These are phyloP conservation scores for Zelonia costaricensis DNA, from an alignment of 208 protist species.

Conservation along the genomic window DNA sequence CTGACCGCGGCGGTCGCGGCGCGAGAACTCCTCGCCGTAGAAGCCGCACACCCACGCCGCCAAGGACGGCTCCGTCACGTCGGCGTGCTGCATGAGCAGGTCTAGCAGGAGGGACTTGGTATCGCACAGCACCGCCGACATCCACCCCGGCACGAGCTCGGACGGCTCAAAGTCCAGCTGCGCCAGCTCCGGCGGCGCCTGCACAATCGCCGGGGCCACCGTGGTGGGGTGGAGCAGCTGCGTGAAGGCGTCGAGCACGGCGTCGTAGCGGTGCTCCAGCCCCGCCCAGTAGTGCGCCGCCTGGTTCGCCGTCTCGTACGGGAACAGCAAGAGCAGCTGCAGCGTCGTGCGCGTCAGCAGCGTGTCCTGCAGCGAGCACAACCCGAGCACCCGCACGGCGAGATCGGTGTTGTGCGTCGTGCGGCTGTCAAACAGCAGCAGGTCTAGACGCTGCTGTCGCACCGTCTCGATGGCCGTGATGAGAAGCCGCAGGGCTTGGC, in stretches of 20 bases:
- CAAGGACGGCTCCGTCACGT: conserved; percentile 44
- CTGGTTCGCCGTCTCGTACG: conserved; percentile 50
- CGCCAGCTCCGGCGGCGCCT: conserved; percentile 65
- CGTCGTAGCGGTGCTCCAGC: conserved; percentile 31
- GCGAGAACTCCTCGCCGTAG: conserved; percentile 20
- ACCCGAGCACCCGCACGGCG: conserved; percentile 45
- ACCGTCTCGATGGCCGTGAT: conserved; percentile 56
- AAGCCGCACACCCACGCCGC: conserved; percentile 64
- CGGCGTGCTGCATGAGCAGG: conserved; percentile 75
- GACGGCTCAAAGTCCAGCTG: conserved; percentile 58
- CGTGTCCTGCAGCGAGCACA: conserved; percentile 52
- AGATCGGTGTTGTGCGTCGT: conserved; percentile 64
- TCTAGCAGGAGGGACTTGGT: conserved; percentile 80
- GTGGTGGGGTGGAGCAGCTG: conserved; percentile 32
- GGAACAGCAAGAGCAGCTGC: conserved; percentile 63
- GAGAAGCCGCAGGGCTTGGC: conserved; percentile 72
- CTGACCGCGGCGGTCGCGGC: conserved; percentile 2
- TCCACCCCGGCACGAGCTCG: conserved; percentile 27
- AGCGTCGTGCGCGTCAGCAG: conserved; percentile 61
- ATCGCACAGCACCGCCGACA: conserved; percentile 28
- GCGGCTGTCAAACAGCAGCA: conserved; percentile 77
- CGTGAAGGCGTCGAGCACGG: conserved; percentile 42
- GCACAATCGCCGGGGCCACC: conserved; percentile 28
- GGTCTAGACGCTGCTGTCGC: conserved; percentile 49
- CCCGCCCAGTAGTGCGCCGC: conserved; percentile 51